phyloP scores from a whole-genome alignment of 2,329 filamentous ascomycete genomes.

The Diaporthe batatas region DNA sequence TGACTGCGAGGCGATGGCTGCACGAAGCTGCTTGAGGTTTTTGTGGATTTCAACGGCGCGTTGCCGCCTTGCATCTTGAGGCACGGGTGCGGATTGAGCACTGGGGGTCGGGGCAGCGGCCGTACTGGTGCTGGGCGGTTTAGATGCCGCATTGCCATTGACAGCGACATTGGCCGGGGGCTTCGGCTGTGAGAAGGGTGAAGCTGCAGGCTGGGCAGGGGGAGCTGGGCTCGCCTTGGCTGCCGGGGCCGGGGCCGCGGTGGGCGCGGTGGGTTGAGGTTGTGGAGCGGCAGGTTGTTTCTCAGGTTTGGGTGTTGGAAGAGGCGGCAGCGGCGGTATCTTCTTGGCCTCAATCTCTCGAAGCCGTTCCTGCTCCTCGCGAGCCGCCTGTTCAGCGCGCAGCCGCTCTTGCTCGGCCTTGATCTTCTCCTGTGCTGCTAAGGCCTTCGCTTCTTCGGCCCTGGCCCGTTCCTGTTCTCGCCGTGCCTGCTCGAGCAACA shows the following conservation, averaged over 20 bases:
- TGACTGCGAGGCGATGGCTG: slow-evolving; percentile 62
- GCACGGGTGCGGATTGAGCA: slow-evolving; percentile 23
- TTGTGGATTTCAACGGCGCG: slow-evolving; percentile 72
- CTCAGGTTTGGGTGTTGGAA: slow-evolving; percentile 1
- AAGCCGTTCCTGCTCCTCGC: slow-evolving; percentile 31
- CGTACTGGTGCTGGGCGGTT: slow-evolving; percentile 16
- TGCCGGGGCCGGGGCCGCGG: slow-evolving; percentile 28
- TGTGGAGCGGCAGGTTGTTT: slow-evolving; percentile 33
- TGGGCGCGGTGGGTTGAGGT: slow-evolving; percentile 27
- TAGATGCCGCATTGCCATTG: slow-evolving; percentile 34
- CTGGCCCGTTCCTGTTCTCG: slow-evolving; percentile 45
- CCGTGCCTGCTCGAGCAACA: slow-evolving; percentile 46
- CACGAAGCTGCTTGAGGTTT: slow-evolving; percentile 71
- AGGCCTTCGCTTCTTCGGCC: slow-evolving; percentile 29
- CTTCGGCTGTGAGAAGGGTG: not conserved
- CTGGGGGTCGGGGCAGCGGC: not conserved
- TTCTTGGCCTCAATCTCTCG: slow-evolving; percentile 38
- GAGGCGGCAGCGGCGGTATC: slow-evolving; percentile 36
- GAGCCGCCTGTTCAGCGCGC: slow-evolving; percentile 37
- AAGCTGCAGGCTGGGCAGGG: not conserved
- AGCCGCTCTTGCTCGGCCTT: slow-evolving; percentile 47
- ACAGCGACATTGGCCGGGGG: not conserved
- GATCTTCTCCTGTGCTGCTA: slow-evolving; percentile 47
- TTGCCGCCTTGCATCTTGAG: slow-evolving; percentile 49
- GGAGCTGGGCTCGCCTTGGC: not conserved